phyloP scores from a whole-genome alignment of 192 early-diverging fungal genomes.

The Paraglomus occultum region DNA sequence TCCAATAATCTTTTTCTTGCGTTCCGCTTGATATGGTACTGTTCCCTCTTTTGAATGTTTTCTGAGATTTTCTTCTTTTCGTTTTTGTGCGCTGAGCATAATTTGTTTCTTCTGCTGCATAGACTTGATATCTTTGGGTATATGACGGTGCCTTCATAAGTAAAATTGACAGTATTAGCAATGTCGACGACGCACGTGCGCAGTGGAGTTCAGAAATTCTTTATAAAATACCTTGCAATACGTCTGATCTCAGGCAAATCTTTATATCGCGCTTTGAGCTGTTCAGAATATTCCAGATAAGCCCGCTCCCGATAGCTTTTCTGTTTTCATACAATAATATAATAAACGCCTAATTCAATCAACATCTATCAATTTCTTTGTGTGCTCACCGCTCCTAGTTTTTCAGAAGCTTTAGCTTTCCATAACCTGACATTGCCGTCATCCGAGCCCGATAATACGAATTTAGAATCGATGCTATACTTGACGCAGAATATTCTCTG shows the following conservation, averaged over 20 bases:
- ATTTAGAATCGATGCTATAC: slow-evolving; percentile 94
- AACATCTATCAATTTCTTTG: not conserved
- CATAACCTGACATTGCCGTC: slow-evolving; percentile 97
- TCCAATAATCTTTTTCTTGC: slow-evolving; percentile 68
- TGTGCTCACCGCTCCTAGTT: slow-evolving; percentile 55
- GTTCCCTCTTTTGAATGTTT: slow-evolving; percentile 75
- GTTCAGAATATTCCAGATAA: slow-evolving; percentile 76
- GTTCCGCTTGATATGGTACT: slow-evolving; percentile 60
- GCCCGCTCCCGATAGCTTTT: slow-evolving; percentile 75
- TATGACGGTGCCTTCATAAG: slow-evolving; percentile 70
- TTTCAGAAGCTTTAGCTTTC: slow-evolving; percentile 93
- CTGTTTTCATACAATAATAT: slow-evolving; percentile 36
- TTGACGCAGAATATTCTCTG: slow-evolving; percentile 92
- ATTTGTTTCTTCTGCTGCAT: slow-evolving; percentile 77
- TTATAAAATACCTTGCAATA: slow-evolving; percentile 45
- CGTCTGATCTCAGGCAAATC: slow-evolving; percentile 86
- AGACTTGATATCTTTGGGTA: slow-evolving; percentile 81
- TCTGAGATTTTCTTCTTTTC: slow-evolving; percentile 88
- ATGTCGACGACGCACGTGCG: not conserved
- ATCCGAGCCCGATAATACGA: slow-evolving; percentile 92
- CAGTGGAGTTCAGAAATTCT: not conserved
- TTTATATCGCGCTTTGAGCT: slow-evolving; percentile 92
- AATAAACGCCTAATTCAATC: not conserved
- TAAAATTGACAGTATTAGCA: not conserved
- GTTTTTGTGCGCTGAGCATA: slow-evolving; percentile 76